Evolutionary conservation across 1,284 basidiomycete genomes (phyloP).

Genomic region (Trichosporon faecale): DNA sequence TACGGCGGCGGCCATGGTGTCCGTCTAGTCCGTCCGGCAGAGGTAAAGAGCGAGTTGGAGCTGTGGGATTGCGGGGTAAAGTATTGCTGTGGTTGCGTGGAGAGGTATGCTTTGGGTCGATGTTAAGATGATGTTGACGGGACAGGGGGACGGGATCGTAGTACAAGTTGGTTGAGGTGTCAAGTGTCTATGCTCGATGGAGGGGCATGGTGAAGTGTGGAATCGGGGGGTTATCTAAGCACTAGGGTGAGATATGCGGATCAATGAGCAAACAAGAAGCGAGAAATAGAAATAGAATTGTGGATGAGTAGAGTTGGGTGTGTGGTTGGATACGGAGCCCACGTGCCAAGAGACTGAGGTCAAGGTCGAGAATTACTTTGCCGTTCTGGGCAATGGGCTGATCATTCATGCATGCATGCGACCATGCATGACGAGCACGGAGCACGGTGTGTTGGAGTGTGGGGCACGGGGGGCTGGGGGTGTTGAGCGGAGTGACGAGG

Average conservation of each 20-base stretch:
- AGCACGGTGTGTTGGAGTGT: too few relatives aligned
- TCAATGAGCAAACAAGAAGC: not conserved
- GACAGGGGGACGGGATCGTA: not conserved
- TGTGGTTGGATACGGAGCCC: not conserved
- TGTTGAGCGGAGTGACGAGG: not conserved
- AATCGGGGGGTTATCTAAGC: too few relatives aligned
- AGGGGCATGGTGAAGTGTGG: not conserved
- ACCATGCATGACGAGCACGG: too few relatives aligned
- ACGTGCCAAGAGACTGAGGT: not conserved
- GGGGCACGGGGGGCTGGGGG: too few relatives aligned
- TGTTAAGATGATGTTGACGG: not conserved
- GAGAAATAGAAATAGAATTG: slow-evolving; percentile 3
- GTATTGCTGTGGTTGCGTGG: not conserved
- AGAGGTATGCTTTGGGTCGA: not conserved
- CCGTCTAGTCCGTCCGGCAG: not conserved
- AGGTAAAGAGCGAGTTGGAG: not conserved
- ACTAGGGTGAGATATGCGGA: not conserved
- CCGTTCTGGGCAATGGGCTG: not conserved
- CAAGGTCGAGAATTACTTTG: not conserved
- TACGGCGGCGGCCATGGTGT: not conserved
- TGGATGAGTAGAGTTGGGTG: not conserved
- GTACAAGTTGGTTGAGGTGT: not conserved
- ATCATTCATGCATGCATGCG: not conserved
- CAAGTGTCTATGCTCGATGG: not conserved
- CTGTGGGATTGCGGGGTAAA: not conserved